A percentile compares a stretch with the other conserved stretches of the same genome.
phyloP scores from a whole-genome alignment of 164 flowering plant species.

The Houttuynia cordata region DNA sequence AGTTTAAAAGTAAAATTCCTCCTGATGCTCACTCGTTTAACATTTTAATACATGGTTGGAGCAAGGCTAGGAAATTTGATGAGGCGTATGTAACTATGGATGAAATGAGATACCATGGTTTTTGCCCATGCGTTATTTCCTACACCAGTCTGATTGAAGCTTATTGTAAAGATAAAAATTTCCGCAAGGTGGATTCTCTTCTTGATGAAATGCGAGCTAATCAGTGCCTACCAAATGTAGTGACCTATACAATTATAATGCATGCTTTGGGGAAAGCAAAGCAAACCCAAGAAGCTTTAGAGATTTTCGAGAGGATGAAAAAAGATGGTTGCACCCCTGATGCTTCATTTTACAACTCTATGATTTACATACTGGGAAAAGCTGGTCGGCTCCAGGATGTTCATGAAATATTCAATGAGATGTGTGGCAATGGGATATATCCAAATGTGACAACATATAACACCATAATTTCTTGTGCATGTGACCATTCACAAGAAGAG shows the following conservation, averaged over 20 bases:
- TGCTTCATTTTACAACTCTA: conserved; percentile 38
- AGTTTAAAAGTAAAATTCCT: conserved; percentile 29
- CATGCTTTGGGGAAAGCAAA: conserved; percentile 50
- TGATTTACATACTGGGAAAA: conserved; percentile 35
- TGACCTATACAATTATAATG: conserved; percentile 50
- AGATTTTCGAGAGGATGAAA: conserved; percentile 47
- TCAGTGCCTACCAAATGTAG: conserved; percentile 39
- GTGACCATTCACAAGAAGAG: conserved; percentile 42
- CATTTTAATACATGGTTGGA: conserved; percentile 53
- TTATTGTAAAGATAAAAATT: conserved; percentile 42
- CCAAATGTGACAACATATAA: conserved; percentile 39
- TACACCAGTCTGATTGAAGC: conserved; percentile 52
- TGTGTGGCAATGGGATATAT: conserved; percentile 31
- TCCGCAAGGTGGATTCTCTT: conserved; percentile 33
- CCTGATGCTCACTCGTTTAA: conserved; percentile 35
- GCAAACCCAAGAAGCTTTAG: conserved; percentile 34
- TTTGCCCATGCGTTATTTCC: conserved; percentile 38
- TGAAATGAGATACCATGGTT: conserved; percentile 36
- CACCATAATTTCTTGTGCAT: conserved; percentile 41
- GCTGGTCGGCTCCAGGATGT: conserved; percentile 48
- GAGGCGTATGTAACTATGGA: conserved; percentile 34
- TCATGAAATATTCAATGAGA: conserved; percentile 31
- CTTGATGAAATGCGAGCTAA: conserved; percentile 41
- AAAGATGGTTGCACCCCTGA: conserved; percentile 36
- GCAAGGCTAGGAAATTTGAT: conserved; percentile 34